These are phyloP conservation scores for Cucurbita moschata DNA, from an alignment of 306 rosid genomes.

Conservation along the genomic window DNA sequence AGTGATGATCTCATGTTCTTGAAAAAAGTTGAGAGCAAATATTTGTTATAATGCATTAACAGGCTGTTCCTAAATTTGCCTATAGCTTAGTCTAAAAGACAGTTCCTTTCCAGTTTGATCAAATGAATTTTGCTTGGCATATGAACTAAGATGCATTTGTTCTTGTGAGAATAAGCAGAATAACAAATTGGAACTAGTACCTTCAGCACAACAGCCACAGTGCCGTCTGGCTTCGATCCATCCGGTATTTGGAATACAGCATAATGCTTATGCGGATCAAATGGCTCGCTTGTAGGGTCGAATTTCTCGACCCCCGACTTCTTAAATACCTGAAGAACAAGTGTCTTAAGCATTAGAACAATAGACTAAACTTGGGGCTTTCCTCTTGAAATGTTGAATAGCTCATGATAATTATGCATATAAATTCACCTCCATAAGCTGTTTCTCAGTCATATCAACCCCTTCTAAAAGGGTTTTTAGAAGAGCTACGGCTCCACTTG, in stretches of 20 bases:
- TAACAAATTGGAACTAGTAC: conserved; percentile 19
- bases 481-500: conserved; percentile 46
- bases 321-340: conserved; percentile 40
- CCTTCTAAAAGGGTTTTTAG: conserved; percentile 70
- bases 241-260: conserved; percentile 54
- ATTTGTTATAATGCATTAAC: not conserved
- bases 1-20: not conserved
- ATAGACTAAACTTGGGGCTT: not conserved
- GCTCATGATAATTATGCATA: not conserved
- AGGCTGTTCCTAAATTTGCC: not conserved
- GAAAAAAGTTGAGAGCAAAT: not conserved
- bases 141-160: not conserved
- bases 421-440: conserved; percentile 43
- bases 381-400: not conserved
- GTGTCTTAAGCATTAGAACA: conserved; percentile 1
- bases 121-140: not conserved
- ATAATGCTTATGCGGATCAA: conserved; percentile 67
- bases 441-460: conserved; percentile 79
- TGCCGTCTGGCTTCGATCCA: conserved; percentile 64
- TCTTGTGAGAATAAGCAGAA: no score
- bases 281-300: conserved; percentile 62
- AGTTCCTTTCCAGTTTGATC: not conserved
- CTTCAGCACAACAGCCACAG: conserved; percentile 62
- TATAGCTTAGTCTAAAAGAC: not conserved
- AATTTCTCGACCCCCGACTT: conserved; percentile 60